These are phyloP conservation scores for Calonectria crousiana DNA, from an alignment of 2,329 filamentous ascomycete genomes.

Conservation along the genomic window DNA sequence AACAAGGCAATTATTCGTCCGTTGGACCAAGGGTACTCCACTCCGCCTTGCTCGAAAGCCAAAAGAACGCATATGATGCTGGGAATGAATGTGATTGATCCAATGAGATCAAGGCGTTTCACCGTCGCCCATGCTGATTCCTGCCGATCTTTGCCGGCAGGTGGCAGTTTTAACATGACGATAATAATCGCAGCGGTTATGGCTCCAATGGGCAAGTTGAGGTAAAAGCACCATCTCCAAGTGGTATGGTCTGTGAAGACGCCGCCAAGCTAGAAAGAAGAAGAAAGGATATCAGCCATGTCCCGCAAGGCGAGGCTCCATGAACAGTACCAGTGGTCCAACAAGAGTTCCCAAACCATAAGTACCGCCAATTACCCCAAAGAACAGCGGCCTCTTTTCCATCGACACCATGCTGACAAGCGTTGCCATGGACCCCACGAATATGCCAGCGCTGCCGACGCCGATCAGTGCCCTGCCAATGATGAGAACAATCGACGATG, in stretches of 20 bases:
- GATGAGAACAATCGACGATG: constrained; percentile 59
- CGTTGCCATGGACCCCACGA: constrained; percentile 60
- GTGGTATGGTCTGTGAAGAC: constrained; percentile 47
- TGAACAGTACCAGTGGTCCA: constrained; percentile 39
- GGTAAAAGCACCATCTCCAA: constrained; percentile 35
- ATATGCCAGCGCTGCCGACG: constrained; percentile 60
- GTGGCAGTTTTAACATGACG: constrained; percentile 47
- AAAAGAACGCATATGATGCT: not conserved
- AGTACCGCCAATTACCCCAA: constrained; percentile 47
- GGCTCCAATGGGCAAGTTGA: constrained; percentile 43
- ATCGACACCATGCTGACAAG: constrained; percentile 54
- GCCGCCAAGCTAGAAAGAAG: constrained; percentile 40
- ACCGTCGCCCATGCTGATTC: not conserved
- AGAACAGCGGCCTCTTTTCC: constrained; percentile 45
- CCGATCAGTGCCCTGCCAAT: constrained; percentile 62
- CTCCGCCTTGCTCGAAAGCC: not conserved
- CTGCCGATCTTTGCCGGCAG: constrained; percentile 37
- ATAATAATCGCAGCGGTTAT: constrained; percentile 47
- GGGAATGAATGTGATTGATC: not conserved
- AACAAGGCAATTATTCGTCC: constrained; percentile 25
- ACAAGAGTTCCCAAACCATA: constrained; percentile 48
- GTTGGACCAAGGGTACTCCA: not conserved
- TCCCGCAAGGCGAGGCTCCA: no score
- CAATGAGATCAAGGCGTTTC: not conserved
- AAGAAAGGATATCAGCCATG: not conserved